Percentiles rank a stretch among this genome's conserved stretches.
Conservation (phyloP, 1,284 basidiomycete genomes). For the Sporisorium exsertum region DNA sequence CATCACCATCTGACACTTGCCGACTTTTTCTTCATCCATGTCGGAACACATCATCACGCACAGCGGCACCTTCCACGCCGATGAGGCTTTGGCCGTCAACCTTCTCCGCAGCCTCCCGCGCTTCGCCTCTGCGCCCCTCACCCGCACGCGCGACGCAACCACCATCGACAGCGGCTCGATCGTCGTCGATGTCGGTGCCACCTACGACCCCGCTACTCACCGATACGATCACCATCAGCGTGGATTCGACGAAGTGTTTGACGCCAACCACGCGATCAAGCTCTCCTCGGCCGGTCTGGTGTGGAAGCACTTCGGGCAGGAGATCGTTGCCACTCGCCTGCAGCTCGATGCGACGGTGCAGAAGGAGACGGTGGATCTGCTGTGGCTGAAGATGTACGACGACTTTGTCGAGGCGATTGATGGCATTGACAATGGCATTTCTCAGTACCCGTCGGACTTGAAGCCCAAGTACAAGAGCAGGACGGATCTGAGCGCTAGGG, state of each 20-base stretch:
- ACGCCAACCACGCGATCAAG: constrained; percentile 82
- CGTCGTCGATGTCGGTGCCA: constrained; percentile 96
- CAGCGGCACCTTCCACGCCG: constrained; percentile 95
- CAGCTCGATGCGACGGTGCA: constrained; percentile 71
- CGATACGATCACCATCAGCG: constrained; percentile 97
- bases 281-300: constrained; percentile 91
- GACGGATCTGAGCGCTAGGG: constrained; percentile 65
- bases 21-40: constrained; percentile 9
- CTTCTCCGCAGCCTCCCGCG: constrained; percentile 82
- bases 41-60: constrained; percentile 75
- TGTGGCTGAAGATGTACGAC: constrained; percentile 91
- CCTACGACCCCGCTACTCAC: constrained; percentile 82
- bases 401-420: constrained; percentile 96
- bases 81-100: constrained; percentile 94
- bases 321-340: constrained; percentile 81
- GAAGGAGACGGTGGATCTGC: constrained; percentile 77
- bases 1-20: neutral
- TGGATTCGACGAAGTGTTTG: constrained; percentile 90
- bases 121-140: constrained; percentile 74
- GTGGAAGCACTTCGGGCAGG: constrained; percentile 83
- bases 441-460: constrained; percentile 57
- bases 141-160: constrained; percentile 79
- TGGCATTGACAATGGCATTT: constrained; percentile 78
- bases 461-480: constrained; percentile 63
- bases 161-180: constrained; percentile 87